Base-by-base conservation (phyloP, 2,329 filamentous ascomycete species). In the Alternaria longipes region DNA sequence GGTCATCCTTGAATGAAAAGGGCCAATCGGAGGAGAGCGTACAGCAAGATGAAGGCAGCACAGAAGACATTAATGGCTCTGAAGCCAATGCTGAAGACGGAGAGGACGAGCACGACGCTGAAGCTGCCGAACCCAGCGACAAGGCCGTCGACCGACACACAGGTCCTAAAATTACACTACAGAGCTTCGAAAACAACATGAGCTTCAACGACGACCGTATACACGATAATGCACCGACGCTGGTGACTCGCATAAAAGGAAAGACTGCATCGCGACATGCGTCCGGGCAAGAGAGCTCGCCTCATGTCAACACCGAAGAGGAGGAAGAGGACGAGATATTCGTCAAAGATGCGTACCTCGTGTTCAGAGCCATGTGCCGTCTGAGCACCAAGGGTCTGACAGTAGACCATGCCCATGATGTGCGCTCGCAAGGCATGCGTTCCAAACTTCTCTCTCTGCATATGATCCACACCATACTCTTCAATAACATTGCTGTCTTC, bases 291-390 rank as follows among this genome's bases (percentile, higher is more conserved):
- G 81, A 81, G 26, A 62, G 81, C 3, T 80, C 80, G 6, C 74
- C 70, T n/a, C 60, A 63, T 32, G 88, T 91, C 56, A 81, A 84
- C 22, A 75, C 85, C 24, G 89, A 92, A 5, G 87, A 89, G 60
- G 86, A 88, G 54, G 87, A 89, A 60, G 93, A 97, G 75, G 95
- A 99, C 74, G 95, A 99, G 76, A 92, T 98, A 20, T 98, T 97
- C 76, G 93, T 98, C 71, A 92, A 95, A 70, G 95, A 99, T 81
- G 94, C 95, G 9, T 99, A 98, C 79, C 87, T 99, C 22, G 93
- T 99, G 46, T 98, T 99, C 82, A 88, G 95, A 32, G 97, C 95
- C 3, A 95, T 99, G 82, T 99, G 96, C 84, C 97, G 97, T 80
- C 84, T 99, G 46, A 97, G 94, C 60, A 97, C 94, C 64, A 99